A percentile compares a stretch with the other conserved stretches of the same genome.
Conservation (phyloP, 371 early-diverging fungal species). For the Mortierella sp. region DNA sequence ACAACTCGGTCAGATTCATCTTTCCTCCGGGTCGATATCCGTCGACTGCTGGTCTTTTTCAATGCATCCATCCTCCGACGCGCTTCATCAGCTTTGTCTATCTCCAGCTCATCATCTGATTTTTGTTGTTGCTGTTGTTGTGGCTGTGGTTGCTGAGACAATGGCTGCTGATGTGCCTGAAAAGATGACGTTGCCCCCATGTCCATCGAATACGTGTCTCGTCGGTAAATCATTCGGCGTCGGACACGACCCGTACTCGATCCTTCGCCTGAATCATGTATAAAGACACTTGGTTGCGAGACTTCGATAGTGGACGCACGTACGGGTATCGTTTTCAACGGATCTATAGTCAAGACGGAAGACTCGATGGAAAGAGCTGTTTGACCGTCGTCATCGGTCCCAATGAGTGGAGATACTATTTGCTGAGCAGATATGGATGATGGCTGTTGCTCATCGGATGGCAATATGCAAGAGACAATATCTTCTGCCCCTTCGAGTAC, state of each 20-base stretch:
- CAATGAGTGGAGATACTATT: too few relatives aligned
- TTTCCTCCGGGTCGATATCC: conserved; percentile 58
- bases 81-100: conserved; percentile 43
- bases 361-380: too few relatives aligned
- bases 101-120: conserved; percentile 44
- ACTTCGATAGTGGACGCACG: background rate
- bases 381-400: too few relatives aligned
- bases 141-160: too few relatives aligned
- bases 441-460: too few relatives aligned
- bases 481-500: too few relatives aligned
- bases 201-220: conserved; percentile 45
- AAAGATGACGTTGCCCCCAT: conserved; percentile 28
- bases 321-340: conserved; percentile 10
- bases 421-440: too few relatives aligned
- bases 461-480: too few relatives aligned
- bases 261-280: conserved; percentile 21
- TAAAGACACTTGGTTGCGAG: background rate
- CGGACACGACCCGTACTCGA: conserved; percentile 21
- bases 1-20: conserved; percentile 57
- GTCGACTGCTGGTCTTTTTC: conserved; percentile 49
- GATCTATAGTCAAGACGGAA: background rate
- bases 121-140: too few relatives aligned
- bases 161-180: background rate
- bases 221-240: conserved; percentile 37
- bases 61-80: conserved; percentile 38